phyloP scores from a whole-genome alignment of 371 early-diverging fungal genomes.

The Catenaria anguillulae region DNA sequence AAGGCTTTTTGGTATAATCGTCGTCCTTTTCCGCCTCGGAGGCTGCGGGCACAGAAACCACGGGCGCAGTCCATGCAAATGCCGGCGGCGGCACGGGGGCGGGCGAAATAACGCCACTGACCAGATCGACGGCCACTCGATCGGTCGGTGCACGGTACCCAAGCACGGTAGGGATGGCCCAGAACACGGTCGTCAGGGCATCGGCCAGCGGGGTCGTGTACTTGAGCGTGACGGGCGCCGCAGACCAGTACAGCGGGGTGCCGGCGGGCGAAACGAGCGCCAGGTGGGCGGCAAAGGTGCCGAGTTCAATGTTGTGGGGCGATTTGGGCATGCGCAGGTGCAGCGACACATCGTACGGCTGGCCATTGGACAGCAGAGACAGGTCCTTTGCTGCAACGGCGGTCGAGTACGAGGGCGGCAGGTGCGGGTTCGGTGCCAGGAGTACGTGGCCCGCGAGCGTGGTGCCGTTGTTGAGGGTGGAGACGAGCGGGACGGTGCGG shows the following conservation, averaged over 20 bases:
- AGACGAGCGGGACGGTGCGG: conserved; percentile 21
- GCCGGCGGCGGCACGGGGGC: neutral
- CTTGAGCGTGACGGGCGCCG: neutral
- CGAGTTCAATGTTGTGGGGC: neutral
- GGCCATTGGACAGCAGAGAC: conserved; percentile 9
- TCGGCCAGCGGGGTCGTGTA: neutral
- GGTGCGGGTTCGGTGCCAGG: conserved; percentile 24
- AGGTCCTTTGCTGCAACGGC: conserved; percentile 21
- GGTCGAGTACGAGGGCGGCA: conserved; percentile 14
- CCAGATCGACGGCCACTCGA: neutral
- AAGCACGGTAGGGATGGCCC: neutral
- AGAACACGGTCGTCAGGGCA: neutral
- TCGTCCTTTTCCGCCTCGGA: neutral
- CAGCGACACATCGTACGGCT: conserved; percentile 6
- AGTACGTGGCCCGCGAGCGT: conserved; percentile 18
- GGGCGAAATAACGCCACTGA: neutral
- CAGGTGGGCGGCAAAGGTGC: neutral
- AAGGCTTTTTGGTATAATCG: too few species aligned
- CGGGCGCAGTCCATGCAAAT: neutral
- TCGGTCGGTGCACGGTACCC: neutral
- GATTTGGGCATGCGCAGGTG: neutral
- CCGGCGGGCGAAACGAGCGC: neutral
- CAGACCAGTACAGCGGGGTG: neutral
- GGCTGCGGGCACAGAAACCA: neutral
- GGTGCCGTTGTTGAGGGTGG: conserved; percentile 8